Evolutionary conservation across 2,329 filamentous ascomycete species (phyloP), one percentile per base, ranked within the genome.

Genomic region (Sordariomycetes sp.): DNA sequence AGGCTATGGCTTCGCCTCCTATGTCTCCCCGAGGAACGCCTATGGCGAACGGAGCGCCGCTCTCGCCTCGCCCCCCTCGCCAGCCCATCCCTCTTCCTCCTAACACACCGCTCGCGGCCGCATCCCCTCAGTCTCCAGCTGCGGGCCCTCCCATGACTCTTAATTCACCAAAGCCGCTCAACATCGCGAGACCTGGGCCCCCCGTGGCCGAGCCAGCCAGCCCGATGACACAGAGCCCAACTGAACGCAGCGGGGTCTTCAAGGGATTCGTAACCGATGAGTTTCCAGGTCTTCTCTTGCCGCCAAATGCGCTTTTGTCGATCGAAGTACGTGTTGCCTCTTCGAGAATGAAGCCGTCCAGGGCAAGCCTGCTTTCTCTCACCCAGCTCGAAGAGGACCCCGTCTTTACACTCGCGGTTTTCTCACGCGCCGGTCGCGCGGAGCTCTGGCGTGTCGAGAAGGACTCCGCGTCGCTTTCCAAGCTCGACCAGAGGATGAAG

Each of bases 361-460:
- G 93, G 62, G 85, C 90, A 43, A 97, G 92, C 68, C 82, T 94
- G 64, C 76, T 96, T 66, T 89, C 86, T 1, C 76, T 91, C 12
- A 93, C 85, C 55, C 86, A 89, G 61, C 77, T 88, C 22, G 92
- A 97, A 59, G 93, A 96, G 67, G 92, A 97, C 65, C 90, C 92
- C 0, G 93, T 97, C 0, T 97, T 97, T 66, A 96, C 91, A 0
- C 76, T 99, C 57, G 92, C 91, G 20, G 76, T 99, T 40, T 87
- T 90, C 65, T 88, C 88, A 11, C 85, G 92, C 58, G 86, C 85
- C 0, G 85, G 90, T 61, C 76, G 82, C 3, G 82, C 80, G 58
- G 93, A 97, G 69, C 77, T 99, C 12, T 97, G 94, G 93, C 85
- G 93, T 34, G 84, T 96, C 7, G 94, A 99, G 72, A 99, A 99